phyloP scores from a whole-genome alignment of 768 basidiomycete species.

The Leccinum uliginosum region DNA sequence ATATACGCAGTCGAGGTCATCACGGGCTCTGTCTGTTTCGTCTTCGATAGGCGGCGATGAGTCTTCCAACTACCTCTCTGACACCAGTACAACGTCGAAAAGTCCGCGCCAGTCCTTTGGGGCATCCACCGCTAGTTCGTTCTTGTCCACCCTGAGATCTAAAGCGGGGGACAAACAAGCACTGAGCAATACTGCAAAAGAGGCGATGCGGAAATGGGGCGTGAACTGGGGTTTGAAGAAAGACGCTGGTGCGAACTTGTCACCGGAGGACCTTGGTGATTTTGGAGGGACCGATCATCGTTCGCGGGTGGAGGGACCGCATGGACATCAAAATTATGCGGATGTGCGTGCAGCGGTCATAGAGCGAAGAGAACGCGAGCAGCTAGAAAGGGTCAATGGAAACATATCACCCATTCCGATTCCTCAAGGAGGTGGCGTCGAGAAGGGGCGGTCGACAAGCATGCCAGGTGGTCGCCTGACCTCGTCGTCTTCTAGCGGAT shows the following conservation, averaged over 20 bases:
- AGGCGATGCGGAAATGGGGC: slow-evolving; percentile 90
- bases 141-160: slow-evolving; percentile 77
- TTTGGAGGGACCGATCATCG: slow-evolving; percentile 36
- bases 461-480: slow-evolving; percentile 23
- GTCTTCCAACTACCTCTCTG: slow-evolving; percentile 29
- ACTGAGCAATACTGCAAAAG: slow-evolving; percentile 78
- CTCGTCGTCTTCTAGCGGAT: slow-evolving; percentile 21
- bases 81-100: slow-evolving; percentile 26
- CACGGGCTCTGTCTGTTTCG: slow-evolving; percentile 35
- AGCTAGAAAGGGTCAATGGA: slow-evolving; percentile 13
- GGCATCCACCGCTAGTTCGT: slow-evolving; percentile 40
- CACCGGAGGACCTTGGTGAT: slow-evolving; percentile 41
- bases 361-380: slow-evolving; percentile 53
- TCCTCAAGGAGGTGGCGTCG: slow-evolving; percentile 22
- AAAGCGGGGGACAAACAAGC: slow-evolving; percentile 82
- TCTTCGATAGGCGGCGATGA: slow-evolving; percentile 29
- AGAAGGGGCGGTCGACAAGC: slow-evolving; percentile 25
- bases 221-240: slow-evolving; percentile 65
- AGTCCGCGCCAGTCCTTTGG: slow-evolving; percentile 43
- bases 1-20: slow-evolving; percentile 24
- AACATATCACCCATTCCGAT: slow-evolving; percentile 33
- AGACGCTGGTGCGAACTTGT: slow-evolving; percentile 34
- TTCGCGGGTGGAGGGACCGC: slow-evolving; percentile 32
- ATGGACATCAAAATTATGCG: slow-evolving; percentile 59
- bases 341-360: slow-evolving; percentile 75